These are phyloP conservation scores for Umbelopsis isabellina DNA, from an alignment of 192 early-diverging fungal genomes.

Conservation along the genomic window DNA sequence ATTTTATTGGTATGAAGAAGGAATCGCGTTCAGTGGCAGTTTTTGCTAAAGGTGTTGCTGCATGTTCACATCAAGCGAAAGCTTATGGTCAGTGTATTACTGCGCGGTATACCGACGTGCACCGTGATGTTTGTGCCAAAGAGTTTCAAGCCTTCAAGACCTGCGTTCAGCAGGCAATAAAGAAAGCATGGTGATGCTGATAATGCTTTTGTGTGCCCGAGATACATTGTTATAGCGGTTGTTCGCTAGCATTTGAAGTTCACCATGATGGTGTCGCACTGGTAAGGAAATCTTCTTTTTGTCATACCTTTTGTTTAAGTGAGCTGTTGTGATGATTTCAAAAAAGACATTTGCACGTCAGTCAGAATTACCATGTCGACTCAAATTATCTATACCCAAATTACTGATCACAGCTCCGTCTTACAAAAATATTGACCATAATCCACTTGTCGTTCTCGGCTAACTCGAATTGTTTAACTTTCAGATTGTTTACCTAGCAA, in stretches of 20 bases:
- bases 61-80: constrained; percentile 43
- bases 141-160: constrained; percentile 63
- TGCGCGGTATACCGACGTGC: constrained; percentile 51
- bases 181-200: constrained; percentile 14
- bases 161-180: constrained; percentile 57
- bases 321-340: constrained; percentile 19
- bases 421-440: neutral
- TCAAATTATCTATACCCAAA: constrained; percentile 17
- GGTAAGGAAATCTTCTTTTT: neutral
- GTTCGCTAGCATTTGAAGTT: too few relatives aligned
- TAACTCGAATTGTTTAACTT: neutral
- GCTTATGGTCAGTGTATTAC: constrained; percentile 60
- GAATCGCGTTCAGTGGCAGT: constrained; percentile 29
- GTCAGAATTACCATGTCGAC: constrained; percentile 15
- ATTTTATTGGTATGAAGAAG: constrained; percentile 23
- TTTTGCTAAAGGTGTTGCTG: constrained; percentile 36
- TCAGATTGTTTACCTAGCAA: too few relatives aligned
- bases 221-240: too few relatives aligned
- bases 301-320: neutral
- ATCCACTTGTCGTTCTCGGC: neutral
- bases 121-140: constrained; percentile 58
- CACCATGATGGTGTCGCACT: too few relatives aligned
- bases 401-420: constrained; percentile 15
- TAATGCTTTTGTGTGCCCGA: neutral
- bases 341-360: constrained; percentile 24